A percentile compares a stretch with the other conserved stretches of the same genome.
Conservation (phyloP, 2,329 filamentous ascomycete genomes). For the Delphinella strobiligena region DNA sequence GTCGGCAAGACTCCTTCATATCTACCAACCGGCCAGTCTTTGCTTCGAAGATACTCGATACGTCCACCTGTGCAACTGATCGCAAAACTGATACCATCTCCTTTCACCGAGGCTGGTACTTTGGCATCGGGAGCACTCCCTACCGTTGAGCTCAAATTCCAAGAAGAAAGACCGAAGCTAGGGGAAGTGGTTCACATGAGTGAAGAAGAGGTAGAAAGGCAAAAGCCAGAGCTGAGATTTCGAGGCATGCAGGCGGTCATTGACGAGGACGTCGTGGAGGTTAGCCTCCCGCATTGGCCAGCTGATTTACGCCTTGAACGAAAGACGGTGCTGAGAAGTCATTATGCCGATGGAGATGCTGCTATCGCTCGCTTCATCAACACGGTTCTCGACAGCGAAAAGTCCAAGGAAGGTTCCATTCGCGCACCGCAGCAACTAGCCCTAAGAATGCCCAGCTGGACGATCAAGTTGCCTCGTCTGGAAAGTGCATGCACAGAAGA, state of each 20-base stretch:
- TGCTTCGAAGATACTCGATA: not conserved
- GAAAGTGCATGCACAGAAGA: not conserved
- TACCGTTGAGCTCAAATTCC: constrained; percentile 4
- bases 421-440: constrained; percentile 6
- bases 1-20: too few relatives aligned
- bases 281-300: constrained; percentile 5
- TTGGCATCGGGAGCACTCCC: not conserved
- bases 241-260: constrained; percentile 2
- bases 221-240: constrained; percentile 2
- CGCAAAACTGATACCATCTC: constrained; percentile 8
- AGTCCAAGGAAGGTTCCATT: not conserved
- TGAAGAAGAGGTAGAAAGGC: not conserved
- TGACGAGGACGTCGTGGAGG: not conserved
- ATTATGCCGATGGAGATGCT: not conserved
- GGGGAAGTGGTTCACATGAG: not conserved
- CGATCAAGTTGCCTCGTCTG: not conserved
- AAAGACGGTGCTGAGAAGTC: not conserved
- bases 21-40: too few relatives aligned
- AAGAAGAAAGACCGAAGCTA: not conserved
- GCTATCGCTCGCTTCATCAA: constrained; percentile 5
- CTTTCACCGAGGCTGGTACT: constrained; percentile 1
- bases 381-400: constrained; percentile 1
- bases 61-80: constrained; percentile 1
- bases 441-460: not conserved
- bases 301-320: constrained; percentile 8